These are phyloP conservation scores for Tympanopsis confertula DNA, from an alignment of 2,329 filamentous ascomycete species.

Conservation along the genomic window DNA sequence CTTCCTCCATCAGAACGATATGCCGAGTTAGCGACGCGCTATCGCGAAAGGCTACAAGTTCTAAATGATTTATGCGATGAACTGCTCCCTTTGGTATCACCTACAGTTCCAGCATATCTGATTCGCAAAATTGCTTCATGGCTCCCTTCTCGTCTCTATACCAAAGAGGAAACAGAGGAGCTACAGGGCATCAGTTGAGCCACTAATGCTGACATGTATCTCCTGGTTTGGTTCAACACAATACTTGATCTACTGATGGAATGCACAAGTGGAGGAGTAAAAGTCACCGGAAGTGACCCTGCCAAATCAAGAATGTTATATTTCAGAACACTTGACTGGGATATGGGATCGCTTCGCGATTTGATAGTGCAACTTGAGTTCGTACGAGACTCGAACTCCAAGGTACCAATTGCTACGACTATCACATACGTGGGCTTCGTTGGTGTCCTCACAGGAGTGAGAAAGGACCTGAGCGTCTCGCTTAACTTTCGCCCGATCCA, in stretches of 20 bases:
- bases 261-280: not conserved
- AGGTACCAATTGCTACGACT: conserved; percentile 27
- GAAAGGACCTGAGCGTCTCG: conserved; percentile 29
- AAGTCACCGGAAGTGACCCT: conserved; percentile 10
- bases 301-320: conserved; percentile 16
- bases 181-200: not conserved
- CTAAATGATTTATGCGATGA: not conserved
- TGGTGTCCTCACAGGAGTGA: conserved; percentile 34
- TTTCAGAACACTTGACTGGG: conserved; percentile 37
- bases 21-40: conserved; percentile 11
- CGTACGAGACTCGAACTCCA: conserved; percentile 17
- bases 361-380: conserved; percentile 40
- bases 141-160: not conserved
- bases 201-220: conserved; percentile 16
- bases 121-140: not conserved
- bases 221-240: conserved; percentile 2
- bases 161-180: not conserved
- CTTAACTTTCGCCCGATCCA: conserved; percentile 30
- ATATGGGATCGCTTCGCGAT: conserved; percentile 34
- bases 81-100: not conserved
- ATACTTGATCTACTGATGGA: not conserved
- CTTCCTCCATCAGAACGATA: conserved; percentile 12
- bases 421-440: conserved; percentile 37
- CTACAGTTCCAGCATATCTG: not conserved
- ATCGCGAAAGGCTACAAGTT: conserved; percentile 5